Percentiles rank a stretch among this genome's conserved stretches.
Evolutionary conservation across 2,329 filamentous ascomycete species (phyloP).

Genomic region (Colletotrichum graminicola): DNA sequence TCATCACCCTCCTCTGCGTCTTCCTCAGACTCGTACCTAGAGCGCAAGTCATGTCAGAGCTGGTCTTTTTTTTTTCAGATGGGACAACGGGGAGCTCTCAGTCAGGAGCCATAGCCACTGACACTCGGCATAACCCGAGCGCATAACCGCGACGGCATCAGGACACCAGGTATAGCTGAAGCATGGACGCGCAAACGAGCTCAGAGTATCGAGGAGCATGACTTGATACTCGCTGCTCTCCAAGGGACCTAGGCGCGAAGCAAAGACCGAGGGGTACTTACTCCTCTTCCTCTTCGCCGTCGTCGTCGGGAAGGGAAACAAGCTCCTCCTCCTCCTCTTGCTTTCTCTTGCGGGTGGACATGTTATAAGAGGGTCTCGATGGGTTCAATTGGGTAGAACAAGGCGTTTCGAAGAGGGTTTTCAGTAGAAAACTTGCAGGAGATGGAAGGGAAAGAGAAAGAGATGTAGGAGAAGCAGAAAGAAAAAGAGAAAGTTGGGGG

Average conservation of each 20-base stretch:
- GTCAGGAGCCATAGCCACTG: not conserved
- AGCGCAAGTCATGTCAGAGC: conserved; percentile 44
- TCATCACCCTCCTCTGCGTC: conserved; percentile 56
- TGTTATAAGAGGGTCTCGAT: conserved; percentile 46
- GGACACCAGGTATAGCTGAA: not conserved
- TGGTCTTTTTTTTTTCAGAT: too few species aligned
- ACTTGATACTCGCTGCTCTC: not conserved
- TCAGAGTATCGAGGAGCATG: not conserved
- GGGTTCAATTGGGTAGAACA: conserved; percentile 47
- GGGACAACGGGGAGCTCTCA: not conserved
- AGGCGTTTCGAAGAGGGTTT: not conserved
- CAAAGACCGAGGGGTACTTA: conserved; percentile 50
- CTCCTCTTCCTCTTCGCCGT: conserved; percentile 67
- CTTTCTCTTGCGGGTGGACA: conserved; percentile 68
- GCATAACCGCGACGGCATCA: conserved; percentile 20
- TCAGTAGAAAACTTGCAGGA: conserved; percentile 5
- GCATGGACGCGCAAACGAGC: not conserved
- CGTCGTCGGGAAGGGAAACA: conserved; percentile 65
- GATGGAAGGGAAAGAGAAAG: conserved; percentile 28
- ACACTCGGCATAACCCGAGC: not conserved
- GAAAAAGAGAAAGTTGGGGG: conserved; percentile 39
- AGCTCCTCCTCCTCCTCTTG: conserved; percentile 67
- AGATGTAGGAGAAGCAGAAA: conserved; percentile 34
- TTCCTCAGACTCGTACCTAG: conserved; percentile 56
- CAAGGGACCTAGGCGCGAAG: not conserved